Percentiles rank a stretch among this genome's conserved stretches.
These are phyloP conservation scores for Neurospora sp. DNA, from an alignment of 495 filamentous ascomycete genomes.

Conservation along the genomic window DNA sequence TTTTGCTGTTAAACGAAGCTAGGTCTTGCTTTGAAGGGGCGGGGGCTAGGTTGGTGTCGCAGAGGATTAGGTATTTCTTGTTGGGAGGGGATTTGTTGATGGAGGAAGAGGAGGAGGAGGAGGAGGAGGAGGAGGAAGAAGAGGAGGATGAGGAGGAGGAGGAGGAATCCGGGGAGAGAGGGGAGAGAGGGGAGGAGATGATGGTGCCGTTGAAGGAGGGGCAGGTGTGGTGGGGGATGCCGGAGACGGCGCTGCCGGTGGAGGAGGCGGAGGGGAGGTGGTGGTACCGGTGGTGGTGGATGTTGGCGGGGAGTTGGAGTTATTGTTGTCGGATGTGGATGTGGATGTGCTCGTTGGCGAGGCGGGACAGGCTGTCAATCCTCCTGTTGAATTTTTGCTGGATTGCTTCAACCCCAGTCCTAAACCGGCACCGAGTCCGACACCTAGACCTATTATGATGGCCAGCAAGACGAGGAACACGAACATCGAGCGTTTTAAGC, in stretches of 20 bases:
- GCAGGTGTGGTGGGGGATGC: not conserved
- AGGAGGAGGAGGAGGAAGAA: not conserved
- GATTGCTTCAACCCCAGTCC: not conserved
- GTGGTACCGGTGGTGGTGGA: not conserved
- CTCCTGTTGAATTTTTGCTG: not conserved
- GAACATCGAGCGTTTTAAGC: not conserved
- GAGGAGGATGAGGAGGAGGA: too few species aligned
- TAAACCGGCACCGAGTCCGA: not conserved
- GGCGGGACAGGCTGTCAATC: not conserved
- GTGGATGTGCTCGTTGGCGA: not conserved
- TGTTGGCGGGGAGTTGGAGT: not conserved
- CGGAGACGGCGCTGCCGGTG: not conserved
- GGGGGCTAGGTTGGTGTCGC: not conserved
- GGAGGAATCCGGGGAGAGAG: not conserved
- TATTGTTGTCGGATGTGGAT: not conserved
- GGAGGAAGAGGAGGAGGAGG: not conserved
- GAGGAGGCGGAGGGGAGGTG: not conserved
- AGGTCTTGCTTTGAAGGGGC: not conserved
- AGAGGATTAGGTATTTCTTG: not conserved
- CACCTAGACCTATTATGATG: not conserved
- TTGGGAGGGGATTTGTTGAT: not conserved
- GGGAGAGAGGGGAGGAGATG: not conserved
- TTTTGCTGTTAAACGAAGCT: not conserved
- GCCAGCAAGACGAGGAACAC: not conserved
- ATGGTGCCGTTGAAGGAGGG: not conserved